Base-by-base conservation (phyloP, 495 filamentous ascomycete species). In the Alectoria sarmentosa region DNA sequence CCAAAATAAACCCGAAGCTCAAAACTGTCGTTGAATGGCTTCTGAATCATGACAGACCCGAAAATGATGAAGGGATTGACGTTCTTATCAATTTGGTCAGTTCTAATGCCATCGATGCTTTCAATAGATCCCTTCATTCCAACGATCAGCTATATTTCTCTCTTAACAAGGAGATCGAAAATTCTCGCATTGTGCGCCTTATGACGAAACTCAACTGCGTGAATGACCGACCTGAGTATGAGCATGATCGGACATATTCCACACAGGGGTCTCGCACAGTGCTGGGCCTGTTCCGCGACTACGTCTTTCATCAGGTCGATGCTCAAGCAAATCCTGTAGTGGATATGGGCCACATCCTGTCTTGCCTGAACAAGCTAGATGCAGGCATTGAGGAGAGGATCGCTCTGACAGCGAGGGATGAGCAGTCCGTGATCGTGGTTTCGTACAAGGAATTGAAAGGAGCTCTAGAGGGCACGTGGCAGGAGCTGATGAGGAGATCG, bases 261-360 rank as follows among this genome's bases (percentile, higher is more conserved):
- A 92, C 96, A 74, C 92, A 84, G 28, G 92, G 91, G 3, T 89
- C 96, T 66, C 83, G 92, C n/a, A 96, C 95, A 71, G 87, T 86
- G 69, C 76, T 98, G 61, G 95, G 95, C 75, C 80, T 98, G 39
- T 97, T 98, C 80, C 86, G 94, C 52, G 95, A 98, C 74, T 97
- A 95, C 65, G 88, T 97, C 60, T 98, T 97, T 75, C 94, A 98
- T 74, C 91, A 93, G 63, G 91, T 96, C 32, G 91, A 97, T 69
- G 81, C 84, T 34, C 82, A 90, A 65, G 91, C 89, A 17, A 86
- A 89, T 28, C 88, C 94, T 0, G 86, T 90, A 10, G 76, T 94
- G 5, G 87, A 95, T 70, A 79, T 97, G 36, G 92, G 86, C 0
- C 92, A 98, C 76, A 86, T 98, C 49, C 69, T 98, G 26, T 79